Evolutionary conservation across 306 rosid genomes (phyloP).

Genomic region (Hippophae rhamnoides): DNA sequence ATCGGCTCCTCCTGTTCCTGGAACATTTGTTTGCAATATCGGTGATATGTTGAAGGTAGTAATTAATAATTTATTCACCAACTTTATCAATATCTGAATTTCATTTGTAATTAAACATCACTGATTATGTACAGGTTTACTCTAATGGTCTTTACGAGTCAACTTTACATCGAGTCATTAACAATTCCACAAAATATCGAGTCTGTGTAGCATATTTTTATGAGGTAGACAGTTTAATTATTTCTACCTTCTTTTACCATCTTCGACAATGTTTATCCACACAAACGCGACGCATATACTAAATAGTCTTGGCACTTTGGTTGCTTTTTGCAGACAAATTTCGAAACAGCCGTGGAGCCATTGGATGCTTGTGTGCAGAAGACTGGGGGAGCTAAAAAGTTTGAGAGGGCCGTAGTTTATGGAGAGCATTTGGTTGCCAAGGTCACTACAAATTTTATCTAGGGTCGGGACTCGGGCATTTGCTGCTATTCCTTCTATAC

Average conservation of each 20-base stretch:
- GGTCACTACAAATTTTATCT: conserved; percentile 52
- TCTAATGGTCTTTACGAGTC: conserved; percentile 83
- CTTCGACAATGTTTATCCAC: background rate
- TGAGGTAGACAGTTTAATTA: conserved; percentile 38
- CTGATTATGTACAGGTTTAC: conserved; percentile 55
- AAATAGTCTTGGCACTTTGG: conserved; percentile 1
- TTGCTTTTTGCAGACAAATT: conserved; percentile 62
- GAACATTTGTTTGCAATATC: conserved; percentile 76
- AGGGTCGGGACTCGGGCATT: conserved; percentile 1
- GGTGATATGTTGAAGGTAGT: conserved; percentile 93
- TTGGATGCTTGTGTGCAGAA: conserved; percentile 48
- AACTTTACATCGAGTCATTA: conserved; percentile 75
- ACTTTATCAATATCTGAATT: conserved; percentile 1
- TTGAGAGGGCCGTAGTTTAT: conserved; percentile 46
- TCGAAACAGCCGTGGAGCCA: conserved; percentile 72
- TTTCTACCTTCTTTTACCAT: background rate
- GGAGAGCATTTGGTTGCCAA: conserved; percentile 76
- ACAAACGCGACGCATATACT: background rate
- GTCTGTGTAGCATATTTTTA: conserved; percentile 75
- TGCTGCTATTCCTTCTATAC: background rate
- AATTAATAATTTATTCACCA: background rate
- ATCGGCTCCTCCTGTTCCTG: conserved; percentile 82
- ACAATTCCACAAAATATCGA: conserved; percentile 50
- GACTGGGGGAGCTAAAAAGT: conserved; percentile 43
- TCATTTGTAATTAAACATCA: background rate